Conservation (phyloP, 805 yeast species). For the Cyberlindnera sargentensis region DNA sequence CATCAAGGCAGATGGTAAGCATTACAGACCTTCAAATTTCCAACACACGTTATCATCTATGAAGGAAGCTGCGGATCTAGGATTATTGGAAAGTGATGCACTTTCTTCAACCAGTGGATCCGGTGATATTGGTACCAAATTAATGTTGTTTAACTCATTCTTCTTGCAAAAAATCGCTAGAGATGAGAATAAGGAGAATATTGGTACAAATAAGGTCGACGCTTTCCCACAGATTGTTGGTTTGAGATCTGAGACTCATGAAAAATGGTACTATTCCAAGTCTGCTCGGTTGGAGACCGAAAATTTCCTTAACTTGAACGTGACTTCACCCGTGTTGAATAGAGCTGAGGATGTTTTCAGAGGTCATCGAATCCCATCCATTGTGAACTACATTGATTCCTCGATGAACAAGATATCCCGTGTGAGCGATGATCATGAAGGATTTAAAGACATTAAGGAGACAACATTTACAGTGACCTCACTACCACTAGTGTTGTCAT, state of each 20-base stretch:
- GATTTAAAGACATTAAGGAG: slow-evolving; percentile 41
- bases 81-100: slow-evolving; percentile 43
- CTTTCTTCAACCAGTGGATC: background rate
- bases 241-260: background rate
- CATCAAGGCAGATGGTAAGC: slow-evolving; percentile 67
- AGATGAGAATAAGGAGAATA: slow-evolving; percentile 35
- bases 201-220: background rate
- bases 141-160: slow-evolving; percentile 53
- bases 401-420: slow-evolving; percentile 42
- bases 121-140: slow-evolving; percentile 19
- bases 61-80: slow-evolving; percentile 44
- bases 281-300: background rate
- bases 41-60: slow-evolving; percentile 42
- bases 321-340: slow-evolving; percentile 10
- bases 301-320: slow-evolving; percentile 10
- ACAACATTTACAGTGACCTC: slow-evolving; percentile 42
- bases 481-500: slow-evolving; percentile 57
- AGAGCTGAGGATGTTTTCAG: slow-evolving; percentile 20
- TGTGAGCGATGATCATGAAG: background rate
- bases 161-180: slow-evolving; percentile 42
- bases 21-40: slow-evolving; percentile 79
- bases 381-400: slow-evolving; percentile 54
- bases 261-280: background rate
- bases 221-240: background rate
- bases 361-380: slow-evolving; percentile 28